These are phyloP conservation scores for Pisolithus tinctorius DNA, from an alignment of 768 basidiomycete species.

Conservation along the genomic window DNA sequence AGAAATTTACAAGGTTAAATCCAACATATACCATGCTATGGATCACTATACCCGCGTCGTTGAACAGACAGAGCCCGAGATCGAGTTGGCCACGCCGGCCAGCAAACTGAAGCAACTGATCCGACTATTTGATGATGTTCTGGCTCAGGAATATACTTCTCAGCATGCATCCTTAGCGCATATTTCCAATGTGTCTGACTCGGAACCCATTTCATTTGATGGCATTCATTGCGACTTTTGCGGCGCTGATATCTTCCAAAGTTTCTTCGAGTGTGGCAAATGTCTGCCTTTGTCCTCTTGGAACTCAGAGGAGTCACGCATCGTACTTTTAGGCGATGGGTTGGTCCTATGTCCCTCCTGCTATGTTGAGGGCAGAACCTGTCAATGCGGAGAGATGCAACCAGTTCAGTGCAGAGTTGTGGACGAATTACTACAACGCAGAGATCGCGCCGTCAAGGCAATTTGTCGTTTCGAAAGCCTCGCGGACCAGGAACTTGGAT, in stretches of 20 bases:
- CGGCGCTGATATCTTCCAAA: conserved; percentile 73
- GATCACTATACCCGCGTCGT: conserved; percentile 23
- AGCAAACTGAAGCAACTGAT: conserved; percentile 33
- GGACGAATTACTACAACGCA: conserved; percentile 35
- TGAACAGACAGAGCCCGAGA: conserved; percentile 2
- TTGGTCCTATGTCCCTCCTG: conserved; percentile 62
- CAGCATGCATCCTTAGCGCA: conserved; percentile 22
- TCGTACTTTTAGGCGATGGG: conserved; percentile 32
- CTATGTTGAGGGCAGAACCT: conserved; percentile 74
- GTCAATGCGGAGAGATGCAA: conserved; percentile 53
- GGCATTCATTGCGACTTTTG: conserved; percentile 69
- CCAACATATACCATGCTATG: conserved; percentile 52
- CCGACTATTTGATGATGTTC: conserved; percentile 39
- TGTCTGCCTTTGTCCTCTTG: conserved; percentile 32
- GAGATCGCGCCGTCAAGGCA: conserved; percentile 32
- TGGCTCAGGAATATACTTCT: conserved; percentile 39
- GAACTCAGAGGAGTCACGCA: conserved; percentile 1
- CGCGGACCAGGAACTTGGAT: conserved; percentile 6
- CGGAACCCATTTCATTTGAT: conserved; percentile 10
- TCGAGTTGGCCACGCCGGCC: not conserved
- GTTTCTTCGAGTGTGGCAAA: conserved; percentile 63
- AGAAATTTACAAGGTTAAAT: conserved; percentile 73
- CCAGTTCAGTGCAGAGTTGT: conserved; percentile 55
- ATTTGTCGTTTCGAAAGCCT: conserved; percentile 14
- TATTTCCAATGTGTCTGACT: conserved; percentile 17